phyloP scores from a whole-genome alignment of 768 basidiomycete species.

The Mycena olivaceomarginata region DNA sequence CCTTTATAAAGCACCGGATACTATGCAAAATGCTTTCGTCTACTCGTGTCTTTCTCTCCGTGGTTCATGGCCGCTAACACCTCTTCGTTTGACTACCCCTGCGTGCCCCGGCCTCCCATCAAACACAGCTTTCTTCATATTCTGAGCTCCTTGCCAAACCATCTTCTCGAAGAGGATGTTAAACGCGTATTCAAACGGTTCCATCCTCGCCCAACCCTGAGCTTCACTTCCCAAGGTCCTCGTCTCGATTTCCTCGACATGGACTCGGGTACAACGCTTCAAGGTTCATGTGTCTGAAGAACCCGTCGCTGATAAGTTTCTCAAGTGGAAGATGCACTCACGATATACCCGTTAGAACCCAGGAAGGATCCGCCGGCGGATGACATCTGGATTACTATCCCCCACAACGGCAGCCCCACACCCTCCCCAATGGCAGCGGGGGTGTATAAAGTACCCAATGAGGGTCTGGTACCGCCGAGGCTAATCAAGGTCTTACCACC shows the following conservation, averaged over 20 bases:
- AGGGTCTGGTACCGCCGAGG: not conserved
- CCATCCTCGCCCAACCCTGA: not conserved
- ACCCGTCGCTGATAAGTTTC: not conserved
- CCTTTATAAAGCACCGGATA: too few relatives aligned
- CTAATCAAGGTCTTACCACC: not conserved
- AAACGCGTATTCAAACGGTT: not conserved
- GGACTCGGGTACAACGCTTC: not conserved
- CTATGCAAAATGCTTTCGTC: too few relatives aligned
- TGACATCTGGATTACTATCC: not conserved
- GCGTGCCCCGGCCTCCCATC: too few relatives aligned
- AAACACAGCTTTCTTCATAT: too few relatives aligned
- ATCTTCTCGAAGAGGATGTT: conserved; percentile 19
- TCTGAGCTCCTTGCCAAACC: not conserved
- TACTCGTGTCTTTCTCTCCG: too few relatives aligned
- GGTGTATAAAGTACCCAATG: not conserved
- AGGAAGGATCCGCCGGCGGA: not conserved
- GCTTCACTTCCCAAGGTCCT: not conserved
- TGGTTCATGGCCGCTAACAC: too few relatives aligned
- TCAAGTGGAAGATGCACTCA: conserved; percentile 3
- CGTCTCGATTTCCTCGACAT: not conserved
- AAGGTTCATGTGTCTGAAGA: not conserved
- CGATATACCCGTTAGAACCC: not conserved
- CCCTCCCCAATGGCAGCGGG: not conserved
- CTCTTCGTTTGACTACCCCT: too few relatives aligned
- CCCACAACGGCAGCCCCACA: not conserved